phyloP scores from a whole-genome alignment of 1,139 yeast genomes.

The Candida sojae region DNA sequence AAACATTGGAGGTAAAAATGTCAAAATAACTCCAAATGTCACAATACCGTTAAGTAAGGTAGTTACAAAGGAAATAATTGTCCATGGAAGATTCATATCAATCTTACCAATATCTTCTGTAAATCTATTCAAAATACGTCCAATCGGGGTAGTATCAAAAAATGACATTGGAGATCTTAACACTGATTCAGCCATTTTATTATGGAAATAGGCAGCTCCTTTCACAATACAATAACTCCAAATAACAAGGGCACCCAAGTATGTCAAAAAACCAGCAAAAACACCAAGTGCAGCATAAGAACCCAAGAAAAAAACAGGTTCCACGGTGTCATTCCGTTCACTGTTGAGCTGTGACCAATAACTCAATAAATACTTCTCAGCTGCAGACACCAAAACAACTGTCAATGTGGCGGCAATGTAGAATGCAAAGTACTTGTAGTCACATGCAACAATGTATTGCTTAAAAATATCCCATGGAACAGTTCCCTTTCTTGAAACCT shows the following conservation, averaged over 20 bases:
- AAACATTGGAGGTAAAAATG: constrained; percentile 25
- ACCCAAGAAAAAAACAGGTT: constrained; percentile 26
- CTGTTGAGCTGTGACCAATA: constrained; percentile 40
- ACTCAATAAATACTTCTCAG: constrained; percentile 36
- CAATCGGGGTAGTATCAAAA: constrained; percentile 47
- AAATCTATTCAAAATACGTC: constrained; percentile 41
- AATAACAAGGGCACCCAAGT: constrained; percentile 30
- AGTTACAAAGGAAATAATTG: constrained; percentile 25
- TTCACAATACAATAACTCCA: constrained; percentile 34
- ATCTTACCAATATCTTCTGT: constrained; percentile 38
- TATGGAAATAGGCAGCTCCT: constrained; percentile 39
- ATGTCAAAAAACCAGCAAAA: constrained; percentile 26
- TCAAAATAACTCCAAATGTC: constrained; percentile 43
- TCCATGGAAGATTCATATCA: constrained; percentile 37
- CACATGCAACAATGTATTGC: constrained; percentile 39
- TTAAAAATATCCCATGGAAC: constrained; percentile 34
- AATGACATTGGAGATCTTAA: constrained; percentile 46
- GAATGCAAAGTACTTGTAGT: constrained; percentile 25
- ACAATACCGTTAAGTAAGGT: constrained; percentile 21
- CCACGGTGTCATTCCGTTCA: constrained; percentile 20
- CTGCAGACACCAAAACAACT: constrained; percentile 23
- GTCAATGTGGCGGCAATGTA: constrained; percentile 23
- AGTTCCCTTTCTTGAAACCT: constrained; percentile 30
- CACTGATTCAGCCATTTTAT: constrained; percentile 37
- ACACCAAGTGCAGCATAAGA: constrained; percentile 30